Evolutionary conservation across 768 basidiomycete genomes (phyloP), one percentile per base, ranked within the genome.

Genomic region (Baorangia bicolor): DNA sequence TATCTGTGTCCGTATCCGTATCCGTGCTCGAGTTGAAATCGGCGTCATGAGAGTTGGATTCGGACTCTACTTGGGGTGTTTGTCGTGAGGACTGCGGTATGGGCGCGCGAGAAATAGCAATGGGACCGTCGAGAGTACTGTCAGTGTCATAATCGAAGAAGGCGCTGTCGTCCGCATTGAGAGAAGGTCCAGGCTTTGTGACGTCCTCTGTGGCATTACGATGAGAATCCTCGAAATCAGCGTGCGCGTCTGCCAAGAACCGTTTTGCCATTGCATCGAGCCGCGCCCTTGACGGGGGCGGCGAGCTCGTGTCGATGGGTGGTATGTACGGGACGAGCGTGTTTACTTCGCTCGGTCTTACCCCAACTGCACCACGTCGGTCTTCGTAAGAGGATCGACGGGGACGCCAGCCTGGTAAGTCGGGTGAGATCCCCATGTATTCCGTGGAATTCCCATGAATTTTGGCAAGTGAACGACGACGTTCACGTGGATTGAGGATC

Each of bases 331-430:
- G 66, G 39, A 67, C 50, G 25, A 70, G 59, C 4, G 58, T 51
- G 59, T 70, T 72, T 5, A 72, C 55, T 39, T 73, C 59, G 34
- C 59, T 62, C 4, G 68, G 69, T 7, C 53, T 47, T 6, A 73
- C 70, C 1, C 60, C 54, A 1, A 69, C 51, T 0, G 46, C 51
- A 2, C 65, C 65, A 13, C 63, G 65, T 23, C 54, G 48, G 21
- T 69, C 67, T 38, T 71, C 69, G 33, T 62, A 59, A 1, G 69
- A 60, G 21, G 62, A 60, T 30, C 67, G 60, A 50, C 62, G 67
- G 11, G 62, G 67, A 35, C 56, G 58, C 64, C 62, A 71, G 2
- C 52, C 63, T 33, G 67, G 60, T 2, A 46, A 7, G 25, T 62
- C 58, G 27, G 71, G 60, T 4, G 47, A 61, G 23, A 71, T 58